These are phyloP conservation scores for Ormosia semicastrata DNA, from an alignment of 306 rosid genomes.

Conservation along the genomic window DNA sequence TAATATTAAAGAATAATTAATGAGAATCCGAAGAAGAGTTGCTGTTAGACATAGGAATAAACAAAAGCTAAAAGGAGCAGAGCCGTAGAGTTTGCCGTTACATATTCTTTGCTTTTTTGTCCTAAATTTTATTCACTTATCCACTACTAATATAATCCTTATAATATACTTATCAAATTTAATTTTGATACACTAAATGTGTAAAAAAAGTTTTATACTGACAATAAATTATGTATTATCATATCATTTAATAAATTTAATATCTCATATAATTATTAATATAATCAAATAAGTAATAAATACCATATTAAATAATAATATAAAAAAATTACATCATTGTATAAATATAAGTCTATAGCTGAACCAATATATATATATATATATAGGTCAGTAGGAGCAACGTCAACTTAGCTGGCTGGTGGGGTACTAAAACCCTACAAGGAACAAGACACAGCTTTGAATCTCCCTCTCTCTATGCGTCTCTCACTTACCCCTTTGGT, in stretches of 20 bases:
- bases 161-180: too few species aligned
- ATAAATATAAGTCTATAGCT: too few species aligned
- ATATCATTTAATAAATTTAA: too few species aligned
- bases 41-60: constrained; percentile 24
- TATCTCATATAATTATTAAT: too few species aligned
- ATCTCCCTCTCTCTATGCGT: constrained; percentile 37
- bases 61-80: constrained; percentile 29
- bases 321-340: too few species aligned
- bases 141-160: not conserved
- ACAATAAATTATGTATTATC: too few species aligned
- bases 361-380: not conserved
- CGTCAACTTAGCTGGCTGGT: constrained; percentile 96
- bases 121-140: constrained; percentile 24
- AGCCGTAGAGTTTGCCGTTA: constrained; percentile 32
- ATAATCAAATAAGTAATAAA: too few species aligned
- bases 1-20: constrained; percentile 18
- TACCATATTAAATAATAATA: too few species aligned
- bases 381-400: constrained; percentile 51
- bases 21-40: constrained; percentile 45
- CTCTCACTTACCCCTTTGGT: constrained; percentile 3
- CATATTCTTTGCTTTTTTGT: constrained; percentile 36
- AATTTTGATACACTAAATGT: too few species aligned
- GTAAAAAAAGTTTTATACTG: too few species aligned
- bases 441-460: constrained; percentile 48
- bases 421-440: constrained; percentile 76